Evolutionary conservation across 2,329 filamentous ascomycete genomes (phyloP).

Genomic region (Thelonectria discophora): DNA sequence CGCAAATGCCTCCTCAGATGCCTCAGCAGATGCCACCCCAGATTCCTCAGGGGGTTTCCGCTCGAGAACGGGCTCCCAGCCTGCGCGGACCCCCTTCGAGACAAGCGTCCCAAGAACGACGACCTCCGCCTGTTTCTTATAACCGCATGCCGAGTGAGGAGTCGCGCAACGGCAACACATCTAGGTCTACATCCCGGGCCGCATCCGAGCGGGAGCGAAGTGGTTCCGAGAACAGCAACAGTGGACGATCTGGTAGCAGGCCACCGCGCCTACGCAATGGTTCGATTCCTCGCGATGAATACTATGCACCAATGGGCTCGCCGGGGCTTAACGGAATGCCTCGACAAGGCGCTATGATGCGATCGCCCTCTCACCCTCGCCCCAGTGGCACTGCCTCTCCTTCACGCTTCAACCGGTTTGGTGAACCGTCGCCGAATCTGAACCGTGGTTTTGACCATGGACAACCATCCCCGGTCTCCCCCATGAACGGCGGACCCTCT

Average conservation of each 20-base stretch:
- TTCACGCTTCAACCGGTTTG: conserved; percentile 36
- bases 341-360: conserved; percentile 47
- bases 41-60: conserved; percentile 7
- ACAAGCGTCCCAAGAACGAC: conserved; percentile 55
- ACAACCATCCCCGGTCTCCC: conserved; percentile 58
- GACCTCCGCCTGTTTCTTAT: conserved; percentile 56
- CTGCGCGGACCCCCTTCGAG: conserved; percentile 44
- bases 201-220: conserved; percentile 61
- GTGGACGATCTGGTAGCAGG: conserved; percentile 51
- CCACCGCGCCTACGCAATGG: conserved; percentile 52
- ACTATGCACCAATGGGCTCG: conserved; percentile 39
- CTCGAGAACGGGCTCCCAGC: conserved; percentile 35
- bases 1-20: conserved; percentile 5
- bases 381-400: conserved; percentile 29
- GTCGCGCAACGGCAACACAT: conserved; percentile 42
- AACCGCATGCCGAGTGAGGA: conserved; percentile 57
- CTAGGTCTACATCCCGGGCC: conserved; percentile 43
- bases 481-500: conserved; percentile 31
- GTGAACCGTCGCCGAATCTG: conserved; percentile 30
- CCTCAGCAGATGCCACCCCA: conserved; percentile 15
- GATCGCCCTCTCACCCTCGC: conserved; percentile 57
- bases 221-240: conserved; percentile 64
- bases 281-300: conserved; percentile 50
- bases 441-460: conserved; percentile 48
- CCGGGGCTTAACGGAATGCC: conserved; percentile 38